Evolutionary conservation across 768 basidiomycete genomes (phyloP), one percentile per base, ranked within the genome.

Genomic region (Leccinum longicurvipes): DNA sequence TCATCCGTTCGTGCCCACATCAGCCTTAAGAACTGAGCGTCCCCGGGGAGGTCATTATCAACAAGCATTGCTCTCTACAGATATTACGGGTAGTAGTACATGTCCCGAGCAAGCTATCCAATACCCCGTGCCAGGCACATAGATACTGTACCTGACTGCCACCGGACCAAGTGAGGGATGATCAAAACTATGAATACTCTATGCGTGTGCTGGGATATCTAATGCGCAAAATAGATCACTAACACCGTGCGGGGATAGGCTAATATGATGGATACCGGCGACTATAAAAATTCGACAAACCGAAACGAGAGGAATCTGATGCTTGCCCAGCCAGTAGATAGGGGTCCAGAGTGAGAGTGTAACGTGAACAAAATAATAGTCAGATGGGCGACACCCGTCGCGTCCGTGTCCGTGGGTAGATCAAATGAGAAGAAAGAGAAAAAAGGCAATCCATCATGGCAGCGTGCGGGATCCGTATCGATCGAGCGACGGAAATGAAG

Each of bases 171-270:
- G n/a, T 31, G n/a, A 17, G 12, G 31, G 44, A 28, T 21, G 29
- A 44, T 21, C 39, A 45, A 59, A 54, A 53, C 31, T 21, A 32
- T 54, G 54, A 44, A 25, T 67, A 56, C 17, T 66, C 55, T 59
- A 68, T 48, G 58, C 17, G 15, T 47, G 51, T 56, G 36, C 54
- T 41, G 32, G 60, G 52, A 66, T 58, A 59, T 68, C 62, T 68
- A 41, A 64, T 59, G 58, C 50, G 53, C 57, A 56, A 51, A 32
- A 39, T 63, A 66, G 59, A 66, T 56, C 55, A 19, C 44, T 15
- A 29, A 39, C 36, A 54, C 17, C n/a, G 50, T 44, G 53, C 47
- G 11, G 23, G 54, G 21, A 44, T 57, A 57, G 55, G 44, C 32
- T 58, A 32, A 25, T 34, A 36, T 39, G 29, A 46, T 36, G 27